Percentiles rank a stretch among this genome's conserved stretches.
Conservation (phyloP, 305 asterid genomes). For the Fraxinus xanthoxyloides region DNA sequence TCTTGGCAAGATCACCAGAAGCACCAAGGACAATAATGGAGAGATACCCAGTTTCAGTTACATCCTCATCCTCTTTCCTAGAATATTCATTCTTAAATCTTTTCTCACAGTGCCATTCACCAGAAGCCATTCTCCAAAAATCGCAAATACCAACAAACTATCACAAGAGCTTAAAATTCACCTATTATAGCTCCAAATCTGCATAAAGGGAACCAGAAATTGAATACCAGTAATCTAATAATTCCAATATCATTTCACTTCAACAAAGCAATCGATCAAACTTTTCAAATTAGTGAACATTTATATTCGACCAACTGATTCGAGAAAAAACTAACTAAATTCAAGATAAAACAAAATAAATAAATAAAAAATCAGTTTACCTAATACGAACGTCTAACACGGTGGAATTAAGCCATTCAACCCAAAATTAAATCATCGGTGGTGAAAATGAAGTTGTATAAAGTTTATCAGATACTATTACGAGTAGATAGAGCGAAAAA, state of each 20-base stretch:
- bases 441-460: background rate
- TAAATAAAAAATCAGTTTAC: background rate
- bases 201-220: slow-evolving; percentile 8
- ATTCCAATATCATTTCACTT: background rate
- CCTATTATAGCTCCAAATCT: slow-evolving; percentile 25
- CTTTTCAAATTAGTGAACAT: background rate
- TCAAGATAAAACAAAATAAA: background rate
- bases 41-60: slow-evolving; percentile 69
- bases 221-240: background rate
- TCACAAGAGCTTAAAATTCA: slow-evolving; percentile 19
- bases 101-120: slow-evolving; percentile 64
- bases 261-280: no score
- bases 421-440: background rate
- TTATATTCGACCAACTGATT: background rate
- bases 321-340: background rate
- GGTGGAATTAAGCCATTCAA: background rate
- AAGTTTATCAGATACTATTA: background rate
- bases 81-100: slow-evolving; percentile 59
- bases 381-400: background rate
- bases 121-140: slow-evolving; percentile 46
- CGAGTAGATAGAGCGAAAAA: background rate
- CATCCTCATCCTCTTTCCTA: slow-evolving; percentile 41
- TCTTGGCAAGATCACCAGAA: slow-evolving; percentile 99
- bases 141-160: background rate
- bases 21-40: slow-evolving; percentile 93